A percentile compares a stretch with the other conserved stretches of the same genome.
Conservation (phyloP, 140 eudicot species). For the Flaveria floridana region DNA sequence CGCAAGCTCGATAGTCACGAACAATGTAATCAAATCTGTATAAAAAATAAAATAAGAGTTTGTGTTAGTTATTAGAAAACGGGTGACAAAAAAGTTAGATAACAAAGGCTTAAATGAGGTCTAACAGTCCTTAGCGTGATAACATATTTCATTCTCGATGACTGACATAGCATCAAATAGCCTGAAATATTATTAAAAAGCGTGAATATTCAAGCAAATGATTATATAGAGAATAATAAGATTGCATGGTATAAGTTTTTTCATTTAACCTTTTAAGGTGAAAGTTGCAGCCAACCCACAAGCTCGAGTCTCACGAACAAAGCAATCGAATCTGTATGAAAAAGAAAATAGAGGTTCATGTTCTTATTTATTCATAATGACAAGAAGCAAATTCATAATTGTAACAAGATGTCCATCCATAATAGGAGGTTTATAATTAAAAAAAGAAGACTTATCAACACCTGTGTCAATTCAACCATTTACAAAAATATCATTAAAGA, state of each 20-base stretch:
- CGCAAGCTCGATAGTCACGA: constrained; percentile 84
- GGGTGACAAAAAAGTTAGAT: no score
- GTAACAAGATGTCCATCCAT: background rate
- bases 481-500: no score
- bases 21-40: constrained; percentile 79
- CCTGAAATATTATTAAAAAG: constrained; percentile 44
- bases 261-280: constrained; percentile 56
- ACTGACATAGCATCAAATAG: constrained; percentile 19
- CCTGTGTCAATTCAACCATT: constrained; percentile 47
- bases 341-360: no score
- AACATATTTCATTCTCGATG: no score
- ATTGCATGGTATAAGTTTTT: constrained; percentile 2
- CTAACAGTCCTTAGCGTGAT: no score
- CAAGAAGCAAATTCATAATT: background rate
- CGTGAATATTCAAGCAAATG: constrained; percentile 8
- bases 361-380: no score
- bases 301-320: constrained; percentile 73
- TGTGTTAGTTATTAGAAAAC: no score
- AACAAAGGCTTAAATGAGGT: no score
- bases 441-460: constrained; percentile 63
- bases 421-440: background rate
- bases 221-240: constrained; percentile 4
- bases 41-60: background rate
- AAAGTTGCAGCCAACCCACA: constrained; percentile 77
- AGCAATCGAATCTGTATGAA: no score